Conservation (phyloP, 768 basidiomycete species). For the Boletus vermiculosoides region DNA sequence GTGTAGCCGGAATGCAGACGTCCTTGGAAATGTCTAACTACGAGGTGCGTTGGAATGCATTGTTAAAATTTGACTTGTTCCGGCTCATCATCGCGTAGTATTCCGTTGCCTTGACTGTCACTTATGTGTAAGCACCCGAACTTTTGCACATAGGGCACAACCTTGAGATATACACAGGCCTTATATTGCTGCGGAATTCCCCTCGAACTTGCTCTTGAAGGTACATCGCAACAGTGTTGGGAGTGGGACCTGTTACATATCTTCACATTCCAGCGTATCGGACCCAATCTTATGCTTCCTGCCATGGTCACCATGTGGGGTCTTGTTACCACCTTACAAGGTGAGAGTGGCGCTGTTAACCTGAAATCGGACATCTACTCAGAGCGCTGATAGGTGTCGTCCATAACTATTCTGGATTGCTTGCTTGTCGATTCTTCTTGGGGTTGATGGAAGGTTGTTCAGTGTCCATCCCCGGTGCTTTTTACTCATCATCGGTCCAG, state of each 20-base stretch:
- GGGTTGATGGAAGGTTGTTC: constrained; percentile 57
- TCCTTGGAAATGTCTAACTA: constrained; percentile 36
- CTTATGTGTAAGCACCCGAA: constrained; percentile 20
- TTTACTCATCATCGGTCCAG: constrained; percentile 27
- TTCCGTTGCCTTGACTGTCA: constrained; percentile 32
- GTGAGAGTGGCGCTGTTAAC: constrained; percentile 28
- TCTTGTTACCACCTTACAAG: constrained; percentile 62
- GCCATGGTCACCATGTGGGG: constrained; percentile 67
- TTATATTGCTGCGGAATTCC: constrained; percentile 58
- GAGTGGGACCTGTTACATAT: background rate
- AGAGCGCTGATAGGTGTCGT: constrained; percentile 36
- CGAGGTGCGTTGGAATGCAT: constrained; percentile 14
- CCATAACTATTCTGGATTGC: constrained; percentile 50
- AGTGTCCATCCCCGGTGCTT: background rate
- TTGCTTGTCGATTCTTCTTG: constrained; percentile 46
- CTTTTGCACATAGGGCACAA: background rate
- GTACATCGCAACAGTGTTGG: constrained; percentile 9
- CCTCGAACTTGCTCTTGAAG: constrained; percentile 59
- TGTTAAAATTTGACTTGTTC: background rate
- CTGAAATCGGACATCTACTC: background rate
- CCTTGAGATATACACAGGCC: constrained; percentile 32
- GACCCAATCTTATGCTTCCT: constrained; percentile 62
- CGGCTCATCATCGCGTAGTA: constrained; percentile 28
- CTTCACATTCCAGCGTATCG: constrained; percentile 32
- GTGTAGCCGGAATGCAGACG: constrained; percentile 60